These are phyloP conservation scores for Jatropha curcas DNA, from an alignment of 345 rosid species.

Conservation along the genomic window DNA sequence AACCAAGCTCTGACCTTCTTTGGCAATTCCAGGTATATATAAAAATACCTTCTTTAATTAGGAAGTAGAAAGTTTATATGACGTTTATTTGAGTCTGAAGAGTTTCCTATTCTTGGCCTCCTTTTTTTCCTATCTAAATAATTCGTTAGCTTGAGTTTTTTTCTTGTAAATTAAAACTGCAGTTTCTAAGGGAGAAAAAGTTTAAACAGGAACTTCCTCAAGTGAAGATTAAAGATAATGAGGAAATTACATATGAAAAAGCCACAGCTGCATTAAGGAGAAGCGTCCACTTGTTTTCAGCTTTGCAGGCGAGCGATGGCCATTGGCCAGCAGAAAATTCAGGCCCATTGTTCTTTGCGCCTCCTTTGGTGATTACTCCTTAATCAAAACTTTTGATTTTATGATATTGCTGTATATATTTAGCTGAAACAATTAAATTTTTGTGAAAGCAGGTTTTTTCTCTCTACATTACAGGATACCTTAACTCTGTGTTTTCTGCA, in stretches of 20 bases:
- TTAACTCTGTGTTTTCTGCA: background rate
- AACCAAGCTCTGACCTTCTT: constrained; percentile 4
- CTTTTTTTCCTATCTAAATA: too few relatives aligned
- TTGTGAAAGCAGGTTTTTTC: background rate
- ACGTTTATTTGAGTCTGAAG: too few relatives aligned
- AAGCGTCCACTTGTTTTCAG: background rate
- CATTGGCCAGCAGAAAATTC: constrained; percentile 3
- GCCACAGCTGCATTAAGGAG: background rate
- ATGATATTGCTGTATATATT: too few relatives aligned
- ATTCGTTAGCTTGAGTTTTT: background rate
- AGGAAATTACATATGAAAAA: background rate
- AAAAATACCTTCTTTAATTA: too few relatives aligned
- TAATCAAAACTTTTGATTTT: background rate
- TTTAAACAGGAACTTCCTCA: background rate
- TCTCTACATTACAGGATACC: background rate
- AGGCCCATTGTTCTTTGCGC: background rate
- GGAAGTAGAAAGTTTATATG: too few relatives aligned
- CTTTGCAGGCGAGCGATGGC: constrained; percentile 8
- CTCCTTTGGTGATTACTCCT: background rate
- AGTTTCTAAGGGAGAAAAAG: constrained; percentile 5
- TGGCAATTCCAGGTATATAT: constrained; percentile 3
- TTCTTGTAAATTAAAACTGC: background rate
- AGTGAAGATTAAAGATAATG: background rate
- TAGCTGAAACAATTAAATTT: too few relatives aligned
- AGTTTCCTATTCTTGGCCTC: too few relatives aligned